Evolutionary conservation across 2,329 filamentous ascomycete species (phyloP).

Genomic region (Ramularia collo-cygni): DNA sequence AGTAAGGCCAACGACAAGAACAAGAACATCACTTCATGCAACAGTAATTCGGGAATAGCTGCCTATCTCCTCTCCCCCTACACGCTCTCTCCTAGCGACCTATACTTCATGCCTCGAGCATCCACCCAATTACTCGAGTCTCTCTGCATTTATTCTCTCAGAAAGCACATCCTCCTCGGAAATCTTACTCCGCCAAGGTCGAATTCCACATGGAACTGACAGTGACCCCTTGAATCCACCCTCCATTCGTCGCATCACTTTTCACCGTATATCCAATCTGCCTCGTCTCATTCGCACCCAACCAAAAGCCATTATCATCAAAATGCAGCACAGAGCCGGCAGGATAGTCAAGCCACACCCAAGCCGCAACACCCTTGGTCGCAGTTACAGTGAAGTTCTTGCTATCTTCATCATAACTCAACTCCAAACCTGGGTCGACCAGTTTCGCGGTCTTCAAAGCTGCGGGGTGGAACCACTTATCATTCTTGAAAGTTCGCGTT

Average conservation of each 20-base stretch:
- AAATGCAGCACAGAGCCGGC: constrained; percentile 45
- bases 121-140: too few species aligned
- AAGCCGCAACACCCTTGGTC: constrained; percentile 43
- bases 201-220: constrained; percentile 49
- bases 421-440: constrained; percentile 42
- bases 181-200: constrained; percentile 20
- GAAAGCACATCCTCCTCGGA: too few species aligned
- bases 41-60: too few species aligned
- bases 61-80: too few species aligned
- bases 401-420: constrained; percentile 29
- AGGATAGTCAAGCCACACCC: constrained; percentile 51
- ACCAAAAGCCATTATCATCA: constrained; percentile 48
- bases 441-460: constrained; percentile 42
- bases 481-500: constrained; percentile 41
- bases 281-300: constrained; percentile 40
- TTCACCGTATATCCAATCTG: constrained; percentile 42
- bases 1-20: too few species aligned
- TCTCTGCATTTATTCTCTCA: too few species aligned
- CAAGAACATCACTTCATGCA: too few species aligned
- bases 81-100: too few species aligned
- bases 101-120: too few species aligned
- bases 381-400: constrained; percentile 43
- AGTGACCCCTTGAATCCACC: constrained; percentile 43
- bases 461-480: constrained; percentile 45
- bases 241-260: constrained; percentile 37